These are phyloP conservation scores for Globisporangium apiculatum DNA, from an alignment of 352 stramenopile genomes.

Conservation along the genomic window DNA sequence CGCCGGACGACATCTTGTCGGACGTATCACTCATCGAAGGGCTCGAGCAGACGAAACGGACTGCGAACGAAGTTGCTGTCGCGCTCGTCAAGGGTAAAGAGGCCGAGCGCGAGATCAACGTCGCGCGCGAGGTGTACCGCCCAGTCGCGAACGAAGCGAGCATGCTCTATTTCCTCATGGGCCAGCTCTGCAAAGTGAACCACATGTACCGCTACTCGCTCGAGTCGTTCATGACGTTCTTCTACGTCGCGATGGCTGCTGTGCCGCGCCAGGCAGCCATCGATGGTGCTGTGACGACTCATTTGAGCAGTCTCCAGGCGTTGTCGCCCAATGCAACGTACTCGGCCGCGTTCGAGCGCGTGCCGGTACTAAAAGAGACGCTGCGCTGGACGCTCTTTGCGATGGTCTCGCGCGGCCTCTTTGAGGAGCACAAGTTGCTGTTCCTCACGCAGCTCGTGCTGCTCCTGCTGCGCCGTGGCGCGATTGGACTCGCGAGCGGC, in stretches of 20 bases:
- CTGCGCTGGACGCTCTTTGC: constrained; percentile 85
- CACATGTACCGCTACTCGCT: constrained; percentile 94
- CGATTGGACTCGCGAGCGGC: constrained; percentile 52
- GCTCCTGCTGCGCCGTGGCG: constrained; percentile 59
- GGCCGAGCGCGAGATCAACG: constrained; percentile 88
- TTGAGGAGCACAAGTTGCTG: constrained; percentile 89
- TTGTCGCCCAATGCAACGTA: constrained; percentile 20
- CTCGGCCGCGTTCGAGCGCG: constrained; percentile 40
- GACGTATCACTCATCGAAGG: constrained; percentile 91
- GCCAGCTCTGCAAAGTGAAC: constrained; percentile 84
- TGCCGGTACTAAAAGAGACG: constrained; percentile 56
- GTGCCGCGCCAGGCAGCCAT: constrained; percentile 22
- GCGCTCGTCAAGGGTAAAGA: constrained; percentile 83
- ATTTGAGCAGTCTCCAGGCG: constrained; percentile 8
- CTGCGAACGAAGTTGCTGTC: constrained; percentile 78
- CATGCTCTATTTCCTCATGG: constrained; percentile 92
- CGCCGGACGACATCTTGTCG: constrained; percentile 87
- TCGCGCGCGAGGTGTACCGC: constrained; percentile 87
- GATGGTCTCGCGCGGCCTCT: constrained; percentile 87
- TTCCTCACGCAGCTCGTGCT: constrained; percentile 88
- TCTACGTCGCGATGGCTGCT: constrained; percentile 74
- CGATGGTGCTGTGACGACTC: not conserved
- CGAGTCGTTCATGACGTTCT: constrained; percentile 87
- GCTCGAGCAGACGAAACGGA: constrained; percentile 88
- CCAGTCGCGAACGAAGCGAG: constrained; percentile 84